A percentile compares a stretch with the other conserved stretches of the same genome.
These are phyloP conservation scores for Rauvolfia tetraphylla DNA, from an alignment of 257 asterid genomes.

Conservation along the genomic window DNA sequence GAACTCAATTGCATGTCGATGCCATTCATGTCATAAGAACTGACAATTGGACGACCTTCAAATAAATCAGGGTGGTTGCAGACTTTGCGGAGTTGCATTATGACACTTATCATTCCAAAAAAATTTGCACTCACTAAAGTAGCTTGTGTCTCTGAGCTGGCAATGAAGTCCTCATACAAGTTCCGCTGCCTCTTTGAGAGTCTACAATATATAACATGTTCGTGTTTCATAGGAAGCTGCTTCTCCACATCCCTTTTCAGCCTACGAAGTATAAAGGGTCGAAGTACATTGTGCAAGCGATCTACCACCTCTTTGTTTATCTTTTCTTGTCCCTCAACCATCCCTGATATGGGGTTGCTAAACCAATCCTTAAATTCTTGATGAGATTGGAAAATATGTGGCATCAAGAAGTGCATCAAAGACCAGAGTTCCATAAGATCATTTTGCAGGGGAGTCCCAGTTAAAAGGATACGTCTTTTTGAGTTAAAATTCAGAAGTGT, in stretches of 20 bases:
- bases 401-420: constrained; percentile 99
- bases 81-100: constrained; percentile 99
- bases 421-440: constrained; percentile 99
- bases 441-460: constrained; percentile 98
- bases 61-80: constrained; percentile 99
- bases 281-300: constrained; percentile 97
- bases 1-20: constrained; percentile 79
- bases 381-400: constrained; percentile 97
- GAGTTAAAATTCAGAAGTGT: constrained; percentile 96
- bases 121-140: constrained; percentile 88
- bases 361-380: constrained; percentile 99
- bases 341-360: constrained; percentile 90
- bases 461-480: constrained; percentile 92
- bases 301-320: constrained; percentile 96
- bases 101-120: constrained; percentile 96
- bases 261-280: constrained; percentile 94
- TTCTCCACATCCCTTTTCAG: constrained; percentile 97
- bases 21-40: constrained; percentile 90
- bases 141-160: constrained; percentile 98
- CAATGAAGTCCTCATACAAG: constrained; percentile 95
- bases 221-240: constrained; percentile 94
- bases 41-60: constrained; percentile 98
- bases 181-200: constrained; percentile 98
- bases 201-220: constrained; percentile 86
- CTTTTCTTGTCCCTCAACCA: constrained; percentile 99